Conservation (phyloP, 345 rosid species). For the Gossypium herbaceum region DNA sequence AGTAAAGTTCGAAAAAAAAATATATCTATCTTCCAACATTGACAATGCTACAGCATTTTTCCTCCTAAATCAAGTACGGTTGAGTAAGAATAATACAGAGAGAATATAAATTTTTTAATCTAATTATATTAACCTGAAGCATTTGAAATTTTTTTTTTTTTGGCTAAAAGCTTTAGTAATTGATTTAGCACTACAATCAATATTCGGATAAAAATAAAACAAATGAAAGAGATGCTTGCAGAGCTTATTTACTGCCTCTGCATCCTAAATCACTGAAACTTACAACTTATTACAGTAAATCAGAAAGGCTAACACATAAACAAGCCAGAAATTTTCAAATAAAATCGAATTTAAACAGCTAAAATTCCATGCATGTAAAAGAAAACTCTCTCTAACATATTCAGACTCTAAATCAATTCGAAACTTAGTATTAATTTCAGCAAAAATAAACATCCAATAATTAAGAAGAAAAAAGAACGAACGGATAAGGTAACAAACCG, state of each 20-base stretch:
- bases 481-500: conserved; percentile 39
- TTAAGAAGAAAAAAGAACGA: not conserved
- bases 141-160: not conserved
- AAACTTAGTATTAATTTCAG: not conserved
- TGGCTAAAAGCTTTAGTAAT: too few species aligned
- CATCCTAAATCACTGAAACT: not conserved
- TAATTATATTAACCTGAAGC: not conserved
- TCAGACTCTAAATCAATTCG: not conserved
- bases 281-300: not conserved
- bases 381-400: not conserved
- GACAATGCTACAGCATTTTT: not conserved
- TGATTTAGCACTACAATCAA: not conserved
- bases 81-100: not conserved
- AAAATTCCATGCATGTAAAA: conserved; percentile 11
- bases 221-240: not conserved
- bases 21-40: not conserved
- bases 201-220: not conserved
- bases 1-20: not conserved
- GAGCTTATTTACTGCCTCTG: not conserved
- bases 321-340: not conserved
- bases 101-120: not conserved
- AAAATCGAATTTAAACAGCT: not conserved
- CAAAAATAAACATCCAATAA: not conserved
- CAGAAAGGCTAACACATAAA: not conserved
- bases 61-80: not conserved